Evolutionary conservation across 441 rosid genomes (phyloP), one percentile per base, ranked within the genome.

Genomic region (Codiaeum variegatum): DNA sequence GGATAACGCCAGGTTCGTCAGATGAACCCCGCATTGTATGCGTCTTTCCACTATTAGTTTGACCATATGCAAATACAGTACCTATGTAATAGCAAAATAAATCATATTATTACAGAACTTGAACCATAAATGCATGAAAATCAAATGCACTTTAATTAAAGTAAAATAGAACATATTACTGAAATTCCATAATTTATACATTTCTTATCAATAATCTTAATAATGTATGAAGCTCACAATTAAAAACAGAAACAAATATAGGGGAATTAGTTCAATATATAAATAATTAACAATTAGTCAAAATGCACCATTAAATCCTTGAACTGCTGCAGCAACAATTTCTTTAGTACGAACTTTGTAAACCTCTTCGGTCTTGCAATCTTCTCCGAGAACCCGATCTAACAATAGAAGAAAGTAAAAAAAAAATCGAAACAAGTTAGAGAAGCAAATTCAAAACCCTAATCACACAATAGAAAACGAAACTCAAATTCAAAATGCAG

Each of bases 41-140:
- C 0, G 99, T 94, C 89, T 94, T 94, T 21, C 98, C 99, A 59
- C 98, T 94, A 61, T 91, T 92, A 6, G 99, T 94, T 75, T 94
- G 98, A 46, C 99, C 99, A 64, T 94, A 94, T 38, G 98, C 99
- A 84, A 94, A 94, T 49, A 91, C 97, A 10, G 99, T 94, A 18
- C 99, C 98, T 94, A 66, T 62, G 36, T 64, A 31, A 51, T 9
- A 34, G 29, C 13, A 42, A 64, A 21, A 71, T 10, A 26, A 3
- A 40, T 1, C 13, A 26, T 15, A 29, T 19, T 29, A 29, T 7
- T 21, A 18, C 21, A 6, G 13, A 44, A 9, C 6, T 9, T 16
- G 34, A 55, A 42, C 56, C 54, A 52, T 11, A 69, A 54, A 23
- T 54, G 11, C 28, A 10, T 21, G n/a, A n/a, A n/a, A n/a, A n/a